These are phyloP conservation scores for Papiliotrema laurentii DNA, from an alignment of 1,284 basidiomycete genomes.

Conservation along the genomic window DNA sequence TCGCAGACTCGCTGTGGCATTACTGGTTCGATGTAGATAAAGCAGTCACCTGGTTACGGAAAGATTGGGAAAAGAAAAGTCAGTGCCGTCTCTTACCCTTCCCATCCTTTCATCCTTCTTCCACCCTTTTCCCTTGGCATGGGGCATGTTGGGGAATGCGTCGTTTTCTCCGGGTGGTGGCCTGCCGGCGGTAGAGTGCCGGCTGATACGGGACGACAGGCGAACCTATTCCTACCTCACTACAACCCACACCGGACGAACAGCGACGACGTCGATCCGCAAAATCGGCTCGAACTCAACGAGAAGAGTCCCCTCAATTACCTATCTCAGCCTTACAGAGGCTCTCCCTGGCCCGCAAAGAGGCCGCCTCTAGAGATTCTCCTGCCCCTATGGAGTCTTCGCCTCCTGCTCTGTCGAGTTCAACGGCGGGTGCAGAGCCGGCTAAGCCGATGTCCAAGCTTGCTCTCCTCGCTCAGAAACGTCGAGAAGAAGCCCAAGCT, in stretches of 20 bases:
- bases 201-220: slow-evolving; percentile 14
- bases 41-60: slow-evolving; percentile 65
- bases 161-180: not conserved
- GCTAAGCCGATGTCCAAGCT: slow-evolving; percentile 60
- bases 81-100: slow-evolving; percentile 44
- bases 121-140: slow-evolving; percentile 4
- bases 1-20: slow-evolving; percentile 83
- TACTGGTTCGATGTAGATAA: slow-evolving; percentile 80
- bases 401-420: slow-evolving; percentile 1
- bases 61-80: slow-evolving; percentile 69
- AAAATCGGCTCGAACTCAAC: slow-evolving; percentile 8
- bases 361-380: slow-evolving; percentile 15
- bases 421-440: slow-evolving; percentile 3
- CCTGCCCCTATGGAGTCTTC: slow-evolving; percentile 11
- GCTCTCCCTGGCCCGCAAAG: slow-evolving; percentile 54
- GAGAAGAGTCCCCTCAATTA: slow-evolving; percentile 44
- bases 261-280: slow-evolving; percentile 23
- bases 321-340: slow-evolving; percentile 64
- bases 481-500: slow-evolving; percentile 47
- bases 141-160: not conserved
- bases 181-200: not conserved
- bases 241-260: slow-evolving; percentile 35
- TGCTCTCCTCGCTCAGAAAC: slow-evolving; percentile 61
- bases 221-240: slow-evolving; percentile 25
- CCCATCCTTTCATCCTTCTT: not conserved